Evolutionary conservation across 2,329 filamentous ascomycete species (phyloP).

Genomic region (Aspergillus neoniger): DNA sequence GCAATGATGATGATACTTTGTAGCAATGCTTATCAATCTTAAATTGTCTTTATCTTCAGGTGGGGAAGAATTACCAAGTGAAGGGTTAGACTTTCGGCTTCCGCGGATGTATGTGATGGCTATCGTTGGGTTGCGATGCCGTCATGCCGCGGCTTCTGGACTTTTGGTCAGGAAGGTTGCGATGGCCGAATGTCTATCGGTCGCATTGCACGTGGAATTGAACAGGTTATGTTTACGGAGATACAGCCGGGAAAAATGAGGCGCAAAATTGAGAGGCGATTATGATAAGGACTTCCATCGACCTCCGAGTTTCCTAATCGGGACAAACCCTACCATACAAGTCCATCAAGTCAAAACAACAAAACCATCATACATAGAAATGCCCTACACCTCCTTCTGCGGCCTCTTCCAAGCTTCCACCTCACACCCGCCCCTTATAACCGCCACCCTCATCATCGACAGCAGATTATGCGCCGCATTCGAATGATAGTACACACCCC

Average conservation of each 20-base stretch:
- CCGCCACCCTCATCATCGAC: constrained; percentile 9
- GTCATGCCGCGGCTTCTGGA: neutral
- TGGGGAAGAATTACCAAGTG: no score
- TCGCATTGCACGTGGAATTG: neutral
- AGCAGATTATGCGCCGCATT: constrained; percentile 16
- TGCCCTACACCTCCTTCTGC: neutral
- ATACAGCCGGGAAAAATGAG: neutral
- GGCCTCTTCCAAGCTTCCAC: constrained; percentile 8
- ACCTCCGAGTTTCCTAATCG: neutral
- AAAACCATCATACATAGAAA: neutral
- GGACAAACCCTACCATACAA: neutral
- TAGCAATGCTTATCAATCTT: no score
- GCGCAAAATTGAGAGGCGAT: neutral
- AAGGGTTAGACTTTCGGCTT: no score
- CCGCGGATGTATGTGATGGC: no score
- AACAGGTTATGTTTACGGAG: neutral
- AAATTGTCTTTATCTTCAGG: no score
- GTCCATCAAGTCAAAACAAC: neutral
- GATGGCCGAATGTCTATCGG: no score
- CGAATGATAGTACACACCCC: constrained; percentile 22
- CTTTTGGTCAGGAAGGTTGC: no score
- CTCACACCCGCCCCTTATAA: constrained; percentile 2
- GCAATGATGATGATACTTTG: no score
- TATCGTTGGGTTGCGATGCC: no score
- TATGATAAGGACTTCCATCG: neutral